Evolutionary conservation across 2,329 filamentous ascomycete species (phyloP).

Genomic region (Huntiella decipiens): DNA sequence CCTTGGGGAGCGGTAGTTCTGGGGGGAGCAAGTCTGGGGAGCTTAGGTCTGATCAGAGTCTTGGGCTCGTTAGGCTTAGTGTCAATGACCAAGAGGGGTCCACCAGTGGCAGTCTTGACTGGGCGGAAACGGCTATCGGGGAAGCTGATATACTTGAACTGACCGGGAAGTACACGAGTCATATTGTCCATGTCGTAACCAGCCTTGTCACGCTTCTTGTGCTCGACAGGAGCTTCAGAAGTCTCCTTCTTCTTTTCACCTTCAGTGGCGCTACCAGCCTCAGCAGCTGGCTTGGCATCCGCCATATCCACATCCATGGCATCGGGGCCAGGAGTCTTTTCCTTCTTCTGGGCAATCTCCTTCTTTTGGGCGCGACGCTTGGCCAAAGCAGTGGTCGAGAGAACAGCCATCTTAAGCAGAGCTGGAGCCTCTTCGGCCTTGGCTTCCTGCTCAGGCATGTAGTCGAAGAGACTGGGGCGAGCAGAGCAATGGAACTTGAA

Average conservation of each 20-base stretch:
- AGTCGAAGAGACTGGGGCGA: constrained; percentile 88
- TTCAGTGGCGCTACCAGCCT: constrained; percentile 44
- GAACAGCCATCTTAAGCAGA: constrained; percentile 82
- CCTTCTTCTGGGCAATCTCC: constrained; percentile 69
- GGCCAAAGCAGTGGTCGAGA: constrained; percentile 92
- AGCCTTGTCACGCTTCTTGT: constrained; percentile 93
- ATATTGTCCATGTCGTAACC: constrained; percentile 95
- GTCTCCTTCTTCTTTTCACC: constrained; percentile 36
- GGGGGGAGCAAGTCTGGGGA: no score
- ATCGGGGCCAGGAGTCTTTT: constrained; percentile 31
- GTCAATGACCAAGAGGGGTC: constrained; percentile 79
- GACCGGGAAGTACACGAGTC: constrained; percentile 77
- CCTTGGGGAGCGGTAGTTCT: no score
- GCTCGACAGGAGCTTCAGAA: constrained; percentile 27
- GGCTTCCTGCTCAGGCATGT: constrained; percentile 88
- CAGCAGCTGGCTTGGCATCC: constrained; percentile 28
- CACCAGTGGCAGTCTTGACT: constrained; percentile 80
- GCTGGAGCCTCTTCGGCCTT: constrained; percentile 88
- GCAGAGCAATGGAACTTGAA: constrained; percentile 96
- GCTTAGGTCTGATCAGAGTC: constrained; percentile 68
- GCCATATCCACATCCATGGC: constrained; percentile 67
- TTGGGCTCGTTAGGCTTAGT: constrained; percentile 62
- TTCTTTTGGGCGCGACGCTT: constrained; percentile 90
- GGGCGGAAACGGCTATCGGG: constrained; percentile 78
- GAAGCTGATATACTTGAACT: constrained; percentile 93